Conservation (phyloP, 345 rosid species). For the Heritiera fomes region DNA sequence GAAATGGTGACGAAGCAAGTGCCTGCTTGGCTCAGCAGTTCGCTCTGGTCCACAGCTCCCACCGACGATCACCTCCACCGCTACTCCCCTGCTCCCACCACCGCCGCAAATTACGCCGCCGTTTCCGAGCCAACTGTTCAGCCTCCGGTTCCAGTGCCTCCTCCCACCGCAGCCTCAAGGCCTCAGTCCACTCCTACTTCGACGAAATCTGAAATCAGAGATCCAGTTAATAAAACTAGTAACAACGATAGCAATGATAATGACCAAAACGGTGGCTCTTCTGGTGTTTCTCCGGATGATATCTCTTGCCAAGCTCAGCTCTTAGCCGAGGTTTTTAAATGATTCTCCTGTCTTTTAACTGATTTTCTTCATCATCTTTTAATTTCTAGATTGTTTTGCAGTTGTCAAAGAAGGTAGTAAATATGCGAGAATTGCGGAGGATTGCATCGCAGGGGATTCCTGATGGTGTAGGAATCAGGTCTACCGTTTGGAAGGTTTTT, state of each 20-base stretch:
- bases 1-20: conserved; percentile 77
- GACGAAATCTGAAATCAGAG: conserved; percentile 45
- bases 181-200: conserved; percentile 37
- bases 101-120: conserved; percentile 33
- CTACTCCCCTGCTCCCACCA: conserved; percentile 28
- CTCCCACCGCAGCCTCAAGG: conserved; percentile 38
- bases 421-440: conserved; percentile 73
- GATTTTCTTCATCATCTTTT: background rate
- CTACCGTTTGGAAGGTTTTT: conserved; percentile 88
- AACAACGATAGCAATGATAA: conserved; percentile 15
- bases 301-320: conserved; percentile 74
- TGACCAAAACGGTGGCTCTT: conserved; percentile 35
- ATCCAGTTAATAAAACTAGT: conserved; percentile 27
- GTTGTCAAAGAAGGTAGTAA: conserved; percentile 82
- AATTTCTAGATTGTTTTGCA: conserved; percentile 20
- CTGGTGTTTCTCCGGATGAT: conserved; percentile 56
- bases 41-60: conserved; percentile 72
- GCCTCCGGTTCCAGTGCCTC: conserved; percentile 39
- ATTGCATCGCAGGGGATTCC: conserved; percentile 81
- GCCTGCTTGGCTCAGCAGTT: conserved; percentile 98
- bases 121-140: conserved; percentile 33
- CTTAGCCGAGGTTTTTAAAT: conserved; percentile 60
- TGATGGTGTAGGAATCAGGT: conserved; percentile 81
- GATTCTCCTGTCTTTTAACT: conserved; percentile 2
- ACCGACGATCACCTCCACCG: conserved; percentile 42